Evolutionary conservation across 345 rosid species (phyloP).

Genomic region (Firmiana major): DNA sequence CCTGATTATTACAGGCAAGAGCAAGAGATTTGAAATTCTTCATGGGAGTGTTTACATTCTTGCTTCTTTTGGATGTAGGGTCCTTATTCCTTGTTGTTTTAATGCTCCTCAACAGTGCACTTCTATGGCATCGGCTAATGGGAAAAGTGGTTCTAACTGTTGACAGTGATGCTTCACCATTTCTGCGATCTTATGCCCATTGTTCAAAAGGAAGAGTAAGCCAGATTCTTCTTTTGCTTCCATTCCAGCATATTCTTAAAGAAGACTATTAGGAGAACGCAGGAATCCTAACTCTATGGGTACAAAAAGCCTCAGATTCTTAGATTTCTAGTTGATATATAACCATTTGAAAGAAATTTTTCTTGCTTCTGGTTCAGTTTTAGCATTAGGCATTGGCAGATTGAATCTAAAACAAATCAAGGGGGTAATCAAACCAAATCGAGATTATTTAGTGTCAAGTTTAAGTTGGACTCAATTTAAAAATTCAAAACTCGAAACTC

Average conservation of each 20-base stretch:
- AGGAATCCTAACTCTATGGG: background rate
- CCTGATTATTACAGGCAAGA: slow-evolving; percentile 97
- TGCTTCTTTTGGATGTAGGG: background rate
- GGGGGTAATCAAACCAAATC: too few species aligned
- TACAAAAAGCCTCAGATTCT: background rate
- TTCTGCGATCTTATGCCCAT: slow-evolving; percentile 79
- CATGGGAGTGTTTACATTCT: background rate
- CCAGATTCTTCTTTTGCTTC: slow-evolving; percentile 6
- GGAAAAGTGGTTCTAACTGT: slow-evolving; percentile 70
- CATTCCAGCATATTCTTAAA: background rate
- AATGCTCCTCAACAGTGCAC: slow-evolving; percentile 51
- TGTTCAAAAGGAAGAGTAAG: slow-evolving; percentile 96
- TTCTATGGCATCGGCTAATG: slow-evolving; percentile 95
- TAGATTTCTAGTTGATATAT: background rate
- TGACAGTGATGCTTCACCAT: slow-evolving; percentile 46
- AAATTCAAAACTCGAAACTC: too few species aligned
- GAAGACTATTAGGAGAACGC: background rate
- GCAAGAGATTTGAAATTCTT: background rate
- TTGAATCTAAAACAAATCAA: background rate
- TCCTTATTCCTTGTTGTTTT: background rate
- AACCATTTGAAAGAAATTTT: background rate
- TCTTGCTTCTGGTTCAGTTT: background rate
- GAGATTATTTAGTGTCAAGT: too few species aligned
- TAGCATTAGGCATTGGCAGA: background rate
- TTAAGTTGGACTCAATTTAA: too few species aligned